phyloP scores from a whole-genome alignment of 306 rosid genomes.

The Hylodesmum podocarpum region DNA sequence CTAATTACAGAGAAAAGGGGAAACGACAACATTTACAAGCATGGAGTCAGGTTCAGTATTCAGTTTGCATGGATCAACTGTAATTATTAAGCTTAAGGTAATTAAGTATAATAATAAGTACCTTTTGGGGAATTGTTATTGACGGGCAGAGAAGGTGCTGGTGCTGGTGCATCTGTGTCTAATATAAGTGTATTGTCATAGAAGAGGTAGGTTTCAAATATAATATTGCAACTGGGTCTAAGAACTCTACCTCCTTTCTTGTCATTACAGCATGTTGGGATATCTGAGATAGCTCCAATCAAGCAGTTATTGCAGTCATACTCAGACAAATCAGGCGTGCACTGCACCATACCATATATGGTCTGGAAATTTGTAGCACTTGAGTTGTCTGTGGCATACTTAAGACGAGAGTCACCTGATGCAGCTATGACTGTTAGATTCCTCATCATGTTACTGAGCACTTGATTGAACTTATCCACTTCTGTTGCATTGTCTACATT shows the following conservation, averaged over 20 bases:
- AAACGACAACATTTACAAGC: background rate
- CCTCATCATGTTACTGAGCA: background rate
- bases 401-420: background rate
- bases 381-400: constrained; percentile 7
- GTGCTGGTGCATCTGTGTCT: background rate
- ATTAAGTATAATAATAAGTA: background rate
- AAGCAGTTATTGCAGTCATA: too few relatives aligned
- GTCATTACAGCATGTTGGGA: too few relatives aligned
- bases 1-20: background rate
- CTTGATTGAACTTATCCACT: background rate
- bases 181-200: too few relatives aligned
- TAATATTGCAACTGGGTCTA: background rate
- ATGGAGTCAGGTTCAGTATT: background rate
- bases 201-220: background rate
- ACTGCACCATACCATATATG: constrained; percentile 37
- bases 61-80: too few relatives aligned
- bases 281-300: too few relatives aligned
- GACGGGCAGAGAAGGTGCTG: too few relatives aligned
- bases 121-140: background rate
- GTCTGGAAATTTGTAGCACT: background rate
- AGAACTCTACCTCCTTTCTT: background rate
- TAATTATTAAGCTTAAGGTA: background rate
- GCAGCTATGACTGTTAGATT: background rate
- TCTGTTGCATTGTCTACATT: background rate
- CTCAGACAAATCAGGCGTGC: constrained; percentile 34